A percentile compares a stretch with the other conserved stretches of the same genome.
These are phyloP conservation scores for Cladosporium sp. DNA, from an alignment of 2,329 filamentous ascomycete genomes.

Conservation along the genomic window DNA sequence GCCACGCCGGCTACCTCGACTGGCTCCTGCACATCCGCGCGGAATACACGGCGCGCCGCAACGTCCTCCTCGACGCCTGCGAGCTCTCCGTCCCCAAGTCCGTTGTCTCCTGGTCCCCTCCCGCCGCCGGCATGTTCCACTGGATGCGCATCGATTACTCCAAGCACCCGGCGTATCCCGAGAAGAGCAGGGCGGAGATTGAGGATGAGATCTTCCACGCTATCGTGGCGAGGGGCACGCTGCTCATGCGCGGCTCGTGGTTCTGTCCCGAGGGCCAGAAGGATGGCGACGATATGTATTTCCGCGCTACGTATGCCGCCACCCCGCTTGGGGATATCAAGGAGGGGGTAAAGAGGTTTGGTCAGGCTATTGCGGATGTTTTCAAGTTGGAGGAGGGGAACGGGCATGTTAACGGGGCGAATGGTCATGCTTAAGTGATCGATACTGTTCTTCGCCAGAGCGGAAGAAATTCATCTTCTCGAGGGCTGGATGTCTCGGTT, in stretches of 20 bases:
- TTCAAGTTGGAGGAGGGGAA: conserved; percentile 43
- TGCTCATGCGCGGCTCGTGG: conserved; percentile 84
- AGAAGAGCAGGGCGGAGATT: conserved; percentile 55
- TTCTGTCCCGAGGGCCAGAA: conserved; percentile 71
- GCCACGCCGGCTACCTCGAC: conserved; percentile 79
- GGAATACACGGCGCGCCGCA: conserved; percentile 74
- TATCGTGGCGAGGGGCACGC: conserved; percentile 69
- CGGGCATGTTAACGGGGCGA: conserved; percentile 12
- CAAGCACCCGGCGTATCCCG: conserved; percentile 57
- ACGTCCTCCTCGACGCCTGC: conserved; percentile 74
- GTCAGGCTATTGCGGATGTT: conserved; percentile 61
- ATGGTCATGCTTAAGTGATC: conserved; percentile 1
- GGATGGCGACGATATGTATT: conserved; percentile 64
- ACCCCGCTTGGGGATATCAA: conserved; percentile 53
- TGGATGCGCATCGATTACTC: conserved; percentile 68
- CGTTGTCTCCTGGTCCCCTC: conserved; percentile 73
- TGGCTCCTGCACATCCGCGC: conserved; percentile 81
- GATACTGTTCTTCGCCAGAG: too few species aligned
- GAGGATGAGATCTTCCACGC: conserved; percentile 83
- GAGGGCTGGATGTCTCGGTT: too few species aligned
- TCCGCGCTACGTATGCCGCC: conserved; percentile 84
- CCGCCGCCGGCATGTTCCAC: conserved; percentile 89
- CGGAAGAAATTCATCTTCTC: too few species aligned
- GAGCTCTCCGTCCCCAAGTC: conserved; percentile 69
- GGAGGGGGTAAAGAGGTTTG: conserved; percentile 58